phyloP scores from a whole-genome alignment of 169 alveolate genomes.

The Plasmodium inui region DNA sequence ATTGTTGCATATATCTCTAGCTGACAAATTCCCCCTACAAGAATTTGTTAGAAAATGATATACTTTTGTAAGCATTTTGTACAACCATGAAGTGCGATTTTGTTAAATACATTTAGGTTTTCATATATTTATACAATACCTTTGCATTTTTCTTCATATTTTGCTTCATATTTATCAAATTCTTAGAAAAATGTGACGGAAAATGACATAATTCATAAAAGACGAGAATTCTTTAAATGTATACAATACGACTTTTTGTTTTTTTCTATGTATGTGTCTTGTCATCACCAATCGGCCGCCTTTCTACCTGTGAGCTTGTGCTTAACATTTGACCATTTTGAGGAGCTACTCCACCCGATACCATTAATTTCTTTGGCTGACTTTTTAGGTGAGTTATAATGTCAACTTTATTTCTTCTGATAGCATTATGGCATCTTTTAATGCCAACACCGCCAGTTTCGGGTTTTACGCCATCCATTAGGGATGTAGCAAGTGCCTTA shows the following conservation, averaged over 20 bases:
- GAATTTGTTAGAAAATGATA: too few relatives aligned
- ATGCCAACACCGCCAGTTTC: not conserved
- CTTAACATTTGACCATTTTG: not conserved
- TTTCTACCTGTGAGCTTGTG: not conserved
- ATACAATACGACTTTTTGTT: not conserved
- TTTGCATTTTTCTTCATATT: too few relatives aligned
- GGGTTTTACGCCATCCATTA: constrained; percentile 3
- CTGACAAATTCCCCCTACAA: not conserved
- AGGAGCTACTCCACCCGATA: not conserved
- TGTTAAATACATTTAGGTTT: not conserved
- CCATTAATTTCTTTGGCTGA: not conserved
- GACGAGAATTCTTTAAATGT: not conserved
- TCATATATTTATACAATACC: not conserved
- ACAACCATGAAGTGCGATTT: not conserved
- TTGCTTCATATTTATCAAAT: not conserved
- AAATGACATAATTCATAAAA: not conserved
- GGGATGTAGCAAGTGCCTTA: not conserved
- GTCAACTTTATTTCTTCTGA: not conserved
- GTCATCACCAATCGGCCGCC: not conserved
- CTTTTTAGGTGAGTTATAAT: not conserved
- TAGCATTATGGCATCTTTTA: not conserved
- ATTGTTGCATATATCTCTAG: not conserved
- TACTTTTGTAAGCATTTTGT: not conserved
- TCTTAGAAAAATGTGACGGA: not conserved
- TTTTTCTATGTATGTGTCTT: not conserved